Evolutionary conservation across 2,329 filamentous ascomycete genomes (phyloP), one percentile per base, ranked within the genome.

Genomic region (Pseudogymnoascus sp.): DNA sequence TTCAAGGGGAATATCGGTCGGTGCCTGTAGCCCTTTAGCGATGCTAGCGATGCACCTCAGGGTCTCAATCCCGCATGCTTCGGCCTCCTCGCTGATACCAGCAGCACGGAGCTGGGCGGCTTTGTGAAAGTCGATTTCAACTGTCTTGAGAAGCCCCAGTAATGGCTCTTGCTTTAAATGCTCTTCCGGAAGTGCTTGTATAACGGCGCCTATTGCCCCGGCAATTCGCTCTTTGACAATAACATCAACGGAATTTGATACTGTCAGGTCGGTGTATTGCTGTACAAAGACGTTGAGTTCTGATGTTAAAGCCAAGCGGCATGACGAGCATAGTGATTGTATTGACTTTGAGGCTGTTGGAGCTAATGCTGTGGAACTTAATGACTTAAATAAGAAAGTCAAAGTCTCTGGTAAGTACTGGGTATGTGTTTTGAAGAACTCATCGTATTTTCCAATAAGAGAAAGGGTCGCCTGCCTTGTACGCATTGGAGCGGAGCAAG

Each of bases 311-410:
- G 85, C 81, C 26, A 78, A 78, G 37, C 90, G 83, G 65, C 90
- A 94, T 31, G 89, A 88, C 0, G 85, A 90, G 70, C 89, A 93
- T 1, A 94, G 80, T 5, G 82, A 83, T 33, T 82, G 78, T 36
- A 95, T 92, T 0, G 89, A 88, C 68, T 85, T 88, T 1, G 90
- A 89, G 3, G 90, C 88, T 58, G 83, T 80, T n/a, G 80, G 78
- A 7, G 86, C 84, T 47, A 92, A 77, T 3, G 80, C 75, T 1
- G 81, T 75, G 33, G 87, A 84, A 15, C 81, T 79, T 3, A 93
- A 77, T 5, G 88, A 85, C 33, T 79, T 81, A 70, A 95, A 92
- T 0, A 94, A 79, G 47, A 93, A 84, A 58, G 87, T 88, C 24
- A 95, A 77, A 1, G 87, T 87, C 41, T 84, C 78, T 0, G 89